Evolutionary conservation across 2,329 filamentous ascomycete species (phyloP).

Genomic region (Zarea fungicola): DNA sequence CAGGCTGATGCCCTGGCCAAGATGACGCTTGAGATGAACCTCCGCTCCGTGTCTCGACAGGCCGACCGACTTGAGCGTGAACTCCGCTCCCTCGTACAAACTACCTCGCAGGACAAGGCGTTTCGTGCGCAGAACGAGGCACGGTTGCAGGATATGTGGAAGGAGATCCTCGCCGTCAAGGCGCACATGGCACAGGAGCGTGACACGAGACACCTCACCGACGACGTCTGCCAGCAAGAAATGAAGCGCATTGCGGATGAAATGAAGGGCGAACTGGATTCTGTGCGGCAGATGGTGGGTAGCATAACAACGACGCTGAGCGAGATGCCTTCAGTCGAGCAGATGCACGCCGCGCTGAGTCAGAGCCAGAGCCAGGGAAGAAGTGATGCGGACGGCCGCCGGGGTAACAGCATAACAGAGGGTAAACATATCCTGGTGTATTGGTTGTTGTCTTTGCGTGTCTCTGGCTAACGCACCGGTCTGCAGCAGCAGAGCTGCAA

Average conservation of each 20-base stretch:
- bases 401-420: no score
- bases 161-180: conserved; percentile 28
- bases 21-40: conserved; percentile 33
- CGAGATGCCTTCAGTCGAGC: conserved; percentile 17
- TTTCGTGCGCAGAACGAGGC: conserved; percentile 26
- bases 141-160: conserved; percentile 24
- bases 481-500: not conserved
- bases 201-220: conserved; percentile 12
- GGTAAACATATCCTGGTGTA: not conserved
- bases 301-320: conserved; percentile 21
- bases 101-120: conserved; percentile 23
- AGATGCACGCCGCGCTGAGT: conserved; percentile 19
- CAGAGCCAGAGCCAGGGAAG: no score
- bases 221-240: conserved; percentile 20
- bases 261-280: conserved; percentile 21
- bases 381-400: no score
- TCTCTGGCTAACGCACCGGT: not conserved
- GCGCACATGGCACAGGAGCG: conserved; percentile 18
- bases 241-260: conserved; percentile 15
- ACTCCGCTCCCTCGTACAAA: conserved; percentile 21
- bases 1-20: conserved; percentile 30
- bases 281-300: conserved; percentile 20
- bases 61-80: conserved; percentile 27
- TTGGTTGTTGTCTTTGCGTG: not conserved
- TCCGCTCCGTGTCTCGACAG: conserved; percentile 25